Evolutionary conservation across 257 asterid genomes (phyloP), one percentile per base, ranked within the genome.

Genomic region (Coffea canephora): DNA sequence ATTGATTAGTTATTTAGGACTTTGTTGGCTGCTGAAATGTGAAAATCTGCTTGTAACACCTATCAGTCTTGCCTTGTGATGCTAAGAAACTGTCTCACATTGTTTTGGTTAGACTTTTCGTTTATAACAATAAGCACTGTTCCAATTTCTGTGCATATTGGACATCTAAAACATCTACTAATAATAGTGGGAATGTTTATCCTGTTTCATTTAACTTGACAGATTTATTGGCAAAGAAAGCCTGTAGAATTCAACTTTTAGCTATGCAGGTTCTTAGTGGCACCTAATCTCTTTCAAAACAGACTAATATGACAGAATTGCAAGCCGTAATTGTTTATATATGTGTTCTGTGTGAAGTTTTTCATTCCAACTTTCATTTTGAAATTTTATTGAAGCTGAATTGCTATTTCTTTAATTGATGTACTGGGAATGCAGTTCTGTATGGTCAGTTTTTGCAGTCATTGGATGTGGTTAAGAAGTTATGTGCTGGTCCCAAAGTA

Each of bases 241-340:
- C 43, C 70, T 27, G 39, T 25, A 66, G 41, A n/a, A 27, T 73
- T 39, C 45, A 27, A 48, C n/a, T 2, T 48, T 50, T 6, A 12
- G 43, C 21, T 39, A n/a, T 55, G 50, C 48, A 25, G 27, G 67
- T 55, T 14, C 25, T 49, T 25, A 48, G 64, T 57, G 8, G 25
- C 64, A 57, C 23, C 25, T 57, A 4, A 55, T 55, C n/a, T 55
- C 62, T 55, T 55, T 55, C 7, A 23, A 18, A 55, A 57, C 64
- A 57, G 25, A 57, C 64, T 74, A 34, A 19, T n/a, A 39, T 55
- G 78, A 25, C 68, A 59, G 7, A 39, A 76, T 62, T 76, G 61
- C 61, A 75, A 59, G 23, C 21, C 16, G 13, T 75, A 55, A 75
- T 75, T 43, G 57, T 21, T 15, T 3, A 25, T 19, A 14, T 52